These are phyloP conservation scores for Prunus persica DNA, from an alignment of 306 rosid genomes.

Conservation along the genomic window DNA sequence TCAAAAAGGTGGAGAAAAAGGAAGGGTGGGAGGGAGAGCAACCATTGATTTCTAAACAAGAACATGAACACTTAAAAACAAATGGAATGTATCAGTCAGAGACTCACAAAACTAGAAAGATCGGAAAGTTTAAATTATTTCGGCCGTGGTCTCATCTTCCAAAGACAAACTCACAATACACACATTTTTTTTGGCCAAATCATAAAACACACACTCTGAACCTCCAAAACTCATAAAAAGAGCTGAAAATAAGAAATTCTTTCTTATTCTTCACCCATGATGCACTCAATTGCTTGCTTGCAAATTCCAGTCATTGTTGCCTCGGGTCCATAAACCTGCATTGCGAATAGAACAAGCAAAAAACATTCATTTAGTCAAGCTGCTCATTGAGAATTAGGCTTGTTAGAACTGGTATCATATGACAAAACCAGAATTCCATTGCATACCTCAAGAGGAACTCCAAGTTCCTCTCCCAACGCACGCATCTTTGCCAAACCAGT, in stretches of 20 bases:
- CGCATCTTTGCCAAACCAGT: constrained; percentile 80
- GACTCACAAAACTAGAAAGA: no score
- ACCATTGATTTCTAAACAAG: neutral
- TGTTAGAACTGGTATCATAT: neutral
- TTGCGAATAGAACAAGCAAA: constrained; percentile 10
- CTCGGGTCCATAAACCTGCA: constrained; percentile 85
- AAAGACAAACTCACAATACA: constrained; percentile 4
- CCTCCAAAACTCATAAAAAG: neutral
- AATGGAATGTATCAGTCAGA: neutral
- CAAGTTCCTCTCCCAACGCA: constrained; percentile 70
- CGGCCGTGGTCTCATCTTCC: neutral
- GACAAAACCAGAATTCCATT: constrained; percentile 1
- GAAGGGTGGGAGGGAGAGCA: neutral
- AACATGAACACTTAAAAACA: neutral
- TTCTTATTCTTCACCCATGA: constrained; percentile 45
- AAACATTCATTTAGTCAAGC: neutral
- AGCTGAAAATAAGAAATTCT: neutral
- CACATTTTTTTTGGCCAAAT: neutral
- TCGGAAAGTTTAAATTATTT: neutral
- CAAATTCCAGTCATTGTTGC: constrained; percentile 89
- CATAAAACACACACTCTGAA: neutral
- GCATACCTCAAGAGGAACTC: constrained; percentile 73
- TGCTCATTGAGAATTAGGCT: neutral
- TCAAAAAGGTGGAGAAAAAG: neutral
- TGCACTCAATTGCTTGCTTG: constrained; percentile 83